These are phyloP conservation scores for Exsudoporus frostii DNA, from an alignment of 768 basidiomycete species.

Conservation along the genomic window DNA sequence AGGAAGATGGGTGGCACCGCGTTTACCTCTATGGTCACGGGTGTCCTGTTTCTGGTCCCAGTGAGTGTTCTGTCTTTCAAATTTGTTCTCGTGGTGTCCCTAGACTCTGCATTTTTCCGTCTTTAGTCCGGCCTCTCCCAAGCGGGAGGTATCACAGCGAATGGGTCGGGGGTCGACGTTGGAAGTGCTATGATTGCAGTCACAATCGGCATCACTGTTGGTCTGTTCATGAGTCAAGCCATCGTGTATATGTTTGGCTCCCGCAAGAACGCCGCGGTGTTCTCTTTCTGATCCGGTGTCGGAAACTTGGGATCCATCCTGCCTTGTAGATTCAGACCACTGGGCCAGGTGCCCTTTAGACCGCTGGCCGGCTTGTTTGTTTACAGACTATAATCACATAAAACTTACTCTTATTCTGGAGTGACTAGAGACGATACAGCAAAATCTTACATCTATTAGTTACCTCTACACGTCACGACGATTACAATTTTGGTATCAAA, in stretches of 20 bases:
- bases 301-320: not conserved
- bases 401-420: not conserved
- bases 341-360: not conserved
- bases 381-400: not conserved
- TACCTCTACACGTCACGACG: not conserved
- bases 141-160: constrained; percentile 79
- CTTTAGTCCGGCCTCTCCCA: constrained; percentile 78
- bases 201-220: constrained; percentile 86
- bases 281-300: constrained; percentile 58
- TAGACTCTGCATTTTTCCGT: not conserved
- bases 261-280: constrained; percentile 80
- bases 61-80: constrained; percentile 43
- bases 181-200: constrained; percentile 88
- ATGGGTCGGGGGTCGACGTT: constrained; percentile 79
- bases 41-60: constrained; percentile 83
- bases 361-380: constrained; percentile 8
- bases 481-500: constrained; percentile 7
- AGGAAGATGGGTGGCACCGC: constrained; percentile 81
- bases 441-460: constrained; percentile 5
- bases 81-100: not conserved
- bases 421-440: not conserved
- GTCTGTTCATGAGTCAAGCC: constrained; percentile 84
- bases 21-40: constrained; percentile 89
- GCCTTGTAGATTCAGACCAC: constrained; percentile 2
- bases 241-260: constrained; percentile 84